These are phyloP conservation scores for Apophysomyces trapeziformis DNA, from an alignment of 371 early-diverging fungal genomes.

Conservation along the genomic window DNA sequence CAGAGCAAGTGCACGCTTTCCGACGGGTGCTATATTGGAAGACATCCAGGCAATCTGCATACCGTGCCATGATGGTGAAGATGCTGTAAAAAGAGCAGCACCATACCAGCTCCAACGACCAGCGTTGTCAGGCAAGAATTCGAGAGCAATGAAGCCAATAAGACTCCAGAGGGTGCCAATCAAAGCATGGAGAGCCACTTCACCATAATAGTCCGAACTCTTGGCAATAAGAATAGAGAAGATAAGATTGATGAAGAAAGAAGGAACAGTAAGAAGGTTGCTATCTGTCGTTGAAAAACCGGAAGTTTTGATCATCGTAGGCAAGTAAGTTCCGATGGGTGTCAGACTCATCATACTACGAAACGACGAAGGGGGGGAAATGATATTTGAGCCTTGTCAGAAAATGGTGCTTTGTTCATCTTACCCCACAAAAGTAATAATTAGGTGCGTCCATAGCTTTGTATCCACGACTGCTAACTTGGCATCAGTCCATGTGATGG, in stretches of 20 bases:
- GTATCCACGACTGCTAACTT: conserved; percentile 40
- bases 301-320: conserved; percentile 52
- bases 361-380: not conserved
- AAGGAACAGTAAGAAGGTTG: conserved; percentile 59
- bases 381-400: not conserved
- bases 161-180: conserved; percentile 44
- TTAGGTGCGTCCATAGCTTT: conserved; percentile 51
- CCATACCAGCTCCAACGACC: conserved; percentile 46
- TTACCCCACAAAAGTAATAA: conserved; percentile 37
- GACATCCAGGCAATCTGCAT: conserved; percentile 61
- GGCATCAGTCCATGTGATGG: conserved; percentile 34
- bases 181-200: conserved; percentile 50
- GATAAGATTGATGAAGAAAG: conserved; percentile 42
- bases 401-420: no score
- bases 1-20: conserved; percentile 53
- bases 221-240: conserved; percentile 47
- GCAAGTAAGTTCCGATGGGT: conserved; percentile 53
- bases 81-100: conserved; percentile 29
- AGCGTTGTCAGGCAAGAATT: conserved; percentile 44
- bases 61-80: conserved; percentile 49
- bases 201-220: conserved; percentile 49
- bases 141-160: conserved; percentile 44
- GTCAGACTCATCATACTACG: conserved; percentile 45
- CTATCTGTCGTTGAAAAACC: conserved; percentile 56
- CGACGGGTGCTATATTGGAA: conserved; percentile 51